These are phyloP conservation scores for Berkeleyomyces basicola DNA, from an alignment of 2,329 filamentous ascomycete species.

Conservation along the genomic window DNA sequence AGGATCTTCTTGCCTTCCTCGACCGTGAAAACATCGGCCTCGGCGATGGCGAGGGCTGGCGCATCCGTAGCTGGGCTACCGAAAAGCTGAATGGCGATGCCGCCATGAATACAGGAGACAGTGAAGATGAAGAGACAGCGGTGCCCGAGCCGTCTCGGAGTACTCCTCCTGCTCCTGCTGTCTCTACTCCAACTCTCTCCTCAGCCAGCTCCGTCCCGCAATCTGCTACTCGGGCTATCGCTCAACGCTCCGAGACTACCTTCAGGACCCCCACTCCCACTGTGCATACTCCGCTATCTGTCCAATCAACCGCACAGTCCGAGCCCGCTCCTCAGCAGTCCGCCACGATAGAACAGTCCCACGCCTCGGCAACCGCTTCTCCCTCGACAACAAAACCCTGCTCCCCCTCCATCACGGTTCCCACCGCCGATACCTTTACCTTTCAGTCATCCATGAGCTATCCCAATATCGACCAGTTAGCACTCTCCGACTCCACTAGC, in stretches of 20 bases:
- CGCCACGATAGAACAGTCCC: not conserved
- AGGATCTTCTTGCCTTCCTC: constrained; percentile 72
- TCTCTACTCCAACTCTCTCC: constrained; percentile 16
- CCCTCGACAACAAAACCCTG: constrained; percentile 9
- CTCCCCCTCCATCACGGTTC: constrained; percentile 23
- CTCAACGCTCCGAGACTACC: constrained; percentile 9
- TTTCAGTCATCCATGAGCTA: constrained; percentile 50
- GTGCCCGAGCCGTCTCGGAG: constrained; percentile 20
- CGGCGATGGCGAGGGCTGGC: constrained; percentile 59
- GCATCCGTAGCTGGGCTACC: constrained; percentile 46
- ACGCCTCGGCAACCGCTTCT: not conserved
- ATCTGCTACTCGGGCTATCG: constrained; percentile 18
- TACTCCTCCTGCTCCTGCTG: not conserved
- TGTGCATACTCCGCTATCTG: not conserved
- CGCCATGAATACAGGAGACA: constrained; percentile 38
- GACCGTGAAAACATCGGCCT: constrained; percentile 68
- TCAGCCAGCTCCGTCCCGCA: constrained; percentile 13
- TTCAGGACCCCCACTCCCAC: not conserved
- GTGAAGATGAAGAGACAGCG: constrained; percentile 48
- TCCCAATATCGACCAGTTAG: constrained; percentile 40
- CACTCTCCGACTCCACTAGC: constrained; percentile 34
- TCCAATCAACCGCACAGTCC: constrained; percentile 5
- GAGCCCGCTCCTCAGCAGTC: not conserved
- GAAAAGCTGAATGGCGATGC: constrained; percentile 51
- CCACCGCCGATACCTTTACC: constrained; percentile 46